Percentiles rank a stretch among this genome's conserved stretches.
Conservation (phyloP, 495 filamentous ascomycete genomes). For the Penicillium parvum region DNA sequence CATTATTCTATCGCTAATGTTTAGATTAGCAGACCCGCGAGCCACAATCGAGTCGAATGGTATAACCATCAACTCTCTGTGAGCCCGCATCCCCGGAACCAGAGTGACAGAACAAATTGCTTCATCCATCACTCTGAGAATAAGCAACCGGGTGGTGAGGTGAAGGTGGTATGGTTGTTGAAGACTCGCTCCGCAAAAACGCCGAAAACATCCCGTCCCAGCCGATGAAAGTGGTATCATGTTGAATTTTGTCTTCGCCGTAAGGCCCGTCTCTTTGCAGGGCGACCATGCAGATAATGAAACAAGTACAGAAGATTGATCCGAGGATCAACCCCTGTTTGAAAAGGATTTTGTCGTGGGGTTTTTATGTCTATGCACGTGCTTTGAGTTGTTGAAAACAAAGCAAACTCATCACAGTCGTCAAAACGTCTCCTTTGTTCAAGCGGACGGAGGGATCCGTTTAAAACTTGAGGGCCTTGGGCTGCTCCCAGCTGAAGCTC, state of each 20-base stretch:
- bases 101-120: background rate
- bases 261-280: conserved; percentile 32
- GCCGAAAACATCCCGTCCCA: conserved; percentile 46
- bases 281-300: conserved; percentile 45
- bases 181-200: conserved; percentile 45
- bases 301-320: conserved; percentile 21
- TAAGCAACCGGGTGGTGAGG: conserved; percentile 1
- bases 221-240: conserved; percentile 52
- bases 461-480: conserved; percentile 89
- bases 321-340: conserved; percentile 15
- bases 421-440: conserved; percentile 30
- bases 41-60: conserved; percentile 5
- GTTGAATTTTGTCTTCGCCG: conserved; percentile 52
- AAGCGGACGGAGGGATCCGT: conserved; percentile 20
- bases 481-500: conserved; percentile 96
- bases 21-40: conserved; percentile 39
- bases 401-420: conserved; percentile 53
- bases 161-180: conserved; percentile 32
- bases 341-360: conserved; percentile 10
- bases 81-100: conserved; percentile 7
- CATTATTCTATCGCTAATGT: conserved; percentile 46
- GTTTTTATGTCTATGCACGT: conserved; percentile 42
- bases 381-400: conserved; percentile 62
- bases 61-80: conserved; percentile 3
- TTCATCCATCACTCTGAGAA: background rate